These are phyloP conservation scores for Phytophthora pinifolia DNA, from an alignment of 352 stramenopile genomes.

Conservation along the genomic window DNA sequence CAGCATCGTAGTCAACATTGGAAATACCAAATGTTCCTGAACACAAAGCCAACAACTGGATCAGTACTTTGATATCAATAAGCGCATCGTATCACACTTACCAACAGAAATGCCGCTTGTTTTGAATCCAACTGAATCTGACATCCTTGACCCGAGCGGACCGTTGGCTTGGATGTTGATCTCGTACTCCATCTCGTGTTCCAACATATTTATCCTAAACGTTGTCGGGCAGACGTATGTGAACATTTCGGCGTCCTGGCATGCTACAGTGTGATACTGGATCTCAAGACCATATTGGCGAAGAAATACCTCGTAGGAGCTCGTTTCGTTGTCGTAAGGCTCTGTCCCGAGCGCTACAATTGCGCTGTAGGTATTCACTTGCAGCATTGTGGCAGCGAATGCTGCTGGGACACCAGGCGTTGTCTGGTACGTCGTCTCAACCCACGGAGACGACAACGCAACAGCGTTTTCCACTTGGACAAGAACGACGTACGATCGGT, in stretches of 20 bases:
- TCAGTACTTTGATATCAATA: neutral
- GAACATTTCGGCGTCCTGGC: neutral
- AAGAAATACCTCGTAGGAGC: conserved; percentile 31
- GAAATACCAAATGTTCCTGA: conserved; percentile 26
- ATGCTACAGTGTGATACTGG: conserved; percentile 5
- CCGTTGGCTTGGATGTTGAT: conserved; percentile 31
- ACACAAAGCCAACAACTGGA: neutral
- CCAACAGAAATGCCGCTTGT: conserved; percentile 18
- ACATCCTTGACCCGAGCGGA: conserved; percentile 26
- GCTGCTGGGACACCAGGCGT: conserved; percentile 32
- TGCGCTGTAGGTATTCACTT: conserved; percentile 47
- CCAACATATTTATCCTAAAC: conserved; percentile 19
- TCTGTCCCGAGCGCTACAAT: conserved; percentile 19
- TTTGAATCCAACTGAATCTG: conserved; percentile 14
- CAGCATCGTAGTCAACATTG: conserved; percentile 15
- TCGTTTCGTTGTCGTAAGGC: conserved; percentile 41
- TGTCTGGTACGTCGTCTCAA: conserved; percentile 27
- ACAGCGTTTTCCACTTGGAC: conserved; percentile 33
- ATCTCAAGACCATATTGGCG: conserved; percentile 1
- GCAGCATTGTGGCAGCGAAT: conserved; percentile 19
- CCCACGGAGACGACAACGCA: conserved; percentile 14
- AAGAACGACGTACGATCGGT: conserved; percentile 32
- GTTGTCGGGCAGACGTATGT: conserved; percentile 20
- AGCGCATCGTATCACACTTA: conserved; percentile 3
- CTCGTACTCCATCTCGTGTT: conserved; percentile 26